Evolutionary conservation across 2,329 filamentous ascomycete species (phyloP), one percentile per base, ranked within the genome.

Genomic region (Ophiostoma perfectum): DNA sequence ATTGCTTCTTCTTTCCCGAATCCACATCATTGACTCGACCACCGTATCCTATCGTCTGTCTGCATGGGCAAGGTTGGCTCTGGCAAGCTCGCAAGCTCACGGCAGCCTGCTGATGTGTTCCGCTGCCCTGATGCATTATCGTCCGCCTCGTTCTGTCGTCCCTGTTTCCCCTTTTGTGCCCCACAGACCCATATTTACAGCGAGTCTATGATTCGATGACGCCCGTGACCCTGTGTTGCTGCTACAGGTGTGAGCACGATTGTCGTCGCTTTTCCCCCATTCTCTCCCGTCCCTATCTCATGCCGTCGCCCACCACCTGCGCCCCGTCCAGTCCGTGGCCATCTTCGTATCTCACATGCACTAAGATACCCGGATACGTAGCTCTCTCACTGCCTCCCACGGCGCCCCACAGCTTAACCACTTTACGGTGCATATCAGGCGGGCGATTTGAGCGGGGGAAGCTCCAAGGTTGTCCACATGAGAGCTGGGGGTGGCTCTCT

Each of bases 51-150:
- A 55, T 55, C 49, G 27, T n/a, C n/a, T 18, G 5, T 55, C 16
- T 58, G 52, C 52, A 58, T 11, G 52, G 18, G 11, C 58, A 41
- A 62, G 58, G 27, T 27, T 27, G 27, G 27, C 27, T 27, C 58
- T 62, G 4, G 27, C 36, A 41, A 62, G 58, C 58, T 62, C 27
- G 49, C 18, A 55, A 60, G 55, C 9, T 39, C 55, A 45, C 66
- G 64, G 44, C 67, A 66, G 58, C 64, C 60, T 64, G 64, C 64
- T 68, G 67, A 66, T 68, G 64, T 38, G 55, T 60, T 60, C 11
- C 27, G 27, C 27, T 27, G 64, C 64, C 45, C 44, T 14, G 60
- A 41, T 41, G 36, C 38, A 42, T 63, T 63, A 63, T 63, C 60
- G 60, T 41, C 60, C 60, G 60, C 58, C 58, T 62, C 39, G 58